Conservation (phyloP, 2,329 filamentous ascomycete species). For the Coniochaeta sp. region DNA sequence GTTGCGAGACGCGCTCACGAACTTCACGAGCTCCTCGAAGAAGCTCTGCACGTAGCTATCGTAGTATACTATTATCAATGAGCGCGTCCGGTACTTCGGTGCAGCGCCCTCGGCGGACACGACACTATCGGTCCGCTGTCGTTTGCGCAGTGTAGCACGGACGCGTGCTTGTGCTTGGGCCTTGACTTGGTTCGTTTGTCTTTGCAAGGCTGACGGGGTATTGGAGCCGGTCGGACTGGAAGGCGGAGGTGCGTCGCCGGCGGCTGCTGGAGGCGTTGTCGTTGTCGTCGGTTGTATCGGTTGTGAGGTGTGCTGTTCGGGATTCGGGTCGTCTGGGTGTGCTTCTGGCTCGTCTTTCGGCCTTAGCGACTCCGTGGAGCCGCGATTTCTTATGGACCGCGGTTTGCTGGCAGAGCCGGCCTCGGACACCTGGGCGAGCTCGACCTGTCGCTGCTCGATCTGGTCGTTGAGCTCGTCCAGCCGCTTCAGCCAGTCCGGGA, state of each 20-base stretch:
- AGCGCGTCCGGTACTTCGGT: constrained; percentile 59
- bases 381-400: constrained; percentile 41
- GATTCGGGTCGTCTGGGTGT: constrained; percentile 10
- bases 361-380: constrained; percentile 47
- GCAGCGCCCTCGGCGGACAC: constrained; percentile 39
- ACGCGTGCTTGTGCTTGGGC: constrained; percentile 37
- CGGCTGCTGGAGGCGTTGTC: constrained; percentile 5
- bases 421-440: constrained; percentile 36
- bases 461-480: constrained; percentile 55
- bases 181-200: constrained; percentile 37
- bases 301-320: constrained; percentile 7
- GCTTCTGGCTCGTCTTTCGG: constrained; percentile 36
- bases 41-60: constrained; percentile 79
- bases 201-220: constrained; percentile 27
- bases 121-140: constrained; percentile 44
- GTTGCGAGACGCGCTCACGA: constrained; percentile 74
- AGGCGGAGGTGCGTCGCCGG: constrained; percentile 18
- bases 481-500: constrained; percentile 53
- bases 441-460: constrained; percentile 54
- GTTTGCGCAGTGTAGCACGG: constrained; percentile 41
- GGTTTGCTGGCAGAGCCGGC: not conserved
- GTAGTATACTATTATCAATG: constrained; percentile 84
- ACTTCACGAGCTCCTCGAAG: constrained; percentile 76
- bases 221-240: constrained; percentile 24
- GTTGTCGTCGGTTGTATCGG: not conserved